Base-by-base conservation (phyloP, 371 early-diverging fungal genomes). In the Zychaea mexicana region DNA sequence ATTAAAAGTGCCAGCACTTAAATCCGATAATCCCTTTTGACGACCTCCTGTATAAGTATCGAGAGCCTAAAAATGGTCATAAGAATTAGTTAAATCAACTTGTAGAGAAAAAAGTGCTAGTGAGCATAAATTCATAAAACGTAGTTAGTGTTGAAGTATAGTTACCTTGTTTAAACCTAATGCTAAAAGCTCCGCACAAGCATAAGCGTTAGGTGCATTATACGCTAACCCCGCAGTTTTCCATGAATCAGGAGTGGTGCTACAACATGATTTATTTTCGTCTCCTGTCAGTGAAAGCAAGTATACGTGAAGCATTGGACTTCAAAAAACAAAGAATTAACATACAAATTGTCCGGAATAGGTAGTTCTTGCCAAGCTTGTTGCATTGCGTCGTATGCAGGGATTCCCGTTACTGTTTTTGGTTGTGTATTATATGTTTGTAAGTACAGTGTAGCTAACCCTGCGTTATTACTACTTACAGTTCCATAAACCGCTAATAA, bases 401-500 rank as follows among this genome's bases (percentile, higher is more conserved):
- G 74, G 33, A 64, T 62, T n/a, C 74, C 79, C 6, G 65, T 70
- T 17, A 79, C 79, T 79, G 62, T 30, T 49, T n/a, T n/a, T n/a
- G 56, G 36, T 22, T 56, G 0, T 36, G 54, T 42, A 52, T 53
- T 21, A 6, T 30, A 27, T 9, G 38, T 15, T 24, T 22, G 22
- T 38, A 42, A 28, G 31, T 42, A 17, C 21, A 42, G 19, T 47
- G 60, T n/a, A n/a, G n/a, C n/a, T n/a, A n/a, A n/a, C n/a, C n/a
- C n/a, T n/a, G n/a, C n/a, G n/a, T n/a, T n/a, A n/a, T n/a, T n/a
- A n/a, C n/a, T n/a, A 68, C 72, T 66, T 76, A 76, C 79, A 64
- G 36, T 79, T 62, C 76, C 77, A 79, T 70, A 76, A 67, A 26
- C 73, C 74, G 64, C 72, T 73, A 67, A 79, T 74, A 56, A 76